These are phyloP conservation scores for Epichloe sylvatica DNA, from an alignment of 2,329 filamentous ascomycete genomes.

Conservation along the genomic window DNA sequence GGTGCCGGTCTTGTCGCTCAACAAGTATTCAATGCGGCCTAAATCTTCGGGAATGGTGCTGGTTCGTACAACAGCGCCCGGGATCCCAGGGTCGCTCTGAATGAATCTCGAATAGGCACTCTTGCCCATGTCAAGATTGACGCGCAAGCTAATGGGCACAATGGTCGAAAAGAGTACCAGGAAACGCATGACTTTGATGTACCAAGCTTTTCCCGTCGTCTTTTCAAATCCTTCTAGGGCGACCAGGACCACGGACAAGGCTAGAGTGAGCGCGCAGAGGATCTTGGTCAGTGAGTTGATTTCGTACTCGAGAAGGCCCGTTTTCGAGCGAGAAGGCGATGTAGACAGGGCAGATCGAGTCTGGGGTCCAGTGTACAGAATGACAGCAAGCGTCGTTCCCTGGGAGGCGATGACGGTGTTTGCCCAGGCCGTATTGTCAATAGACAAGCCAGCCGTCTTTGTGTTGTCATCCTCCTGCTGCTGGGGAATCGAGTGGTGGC, in stretches of 20 bases:
- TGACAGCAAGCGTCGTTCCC: slow-evolving; percentile 72
- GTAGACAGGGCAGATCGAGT: slow-evolving; percentile 91
- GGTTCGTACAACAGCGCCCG: slow-evolving; percentile 83
- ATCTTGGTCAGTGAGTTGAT: slow-evolving; percentile 98
- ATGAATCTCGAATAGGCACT: slow-evolving; percentile 94
- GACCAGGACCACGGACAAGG: slow-evolving; percentile 76
- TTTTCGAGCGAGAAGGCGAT: slow-evolving; percentile 82
- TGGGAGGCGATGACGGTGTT: slow-evolving; percentile 95
- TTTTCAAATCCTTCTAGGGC: slow-evolving; percentile 69
- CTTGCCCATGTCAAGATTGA: slow-evolving; percentile 95
- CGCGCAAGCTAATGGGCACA: slow-evolving; percentile 88
- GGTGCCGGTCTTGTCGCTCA: slow-evolving; percentile 97
- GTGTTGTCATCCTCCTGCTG: slow-evolving; percentile 21
- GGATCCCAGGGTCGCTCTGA: slow-evolving; percentile 77
- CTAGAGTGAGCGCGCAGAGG: slow-evolving; percentile 73
- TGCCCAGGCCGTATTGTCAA: slow-evolving; percentile 97
- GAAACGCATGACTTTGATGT: slow-evolving; percentile 96
- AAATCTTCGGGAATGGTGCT: slow-evolving; percentile 96
- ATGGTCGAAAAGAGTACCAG: slow-evolving; percentile 98
- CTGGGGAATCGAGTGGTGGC: slow-evolving; percentile 21
- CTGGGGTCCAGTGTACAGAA: slow-evolving; percentile 89
- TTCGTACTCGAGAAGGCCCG: slow-evolving; percentile 82
- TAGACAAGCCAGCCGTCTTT: slow-evolving; percentile 62
- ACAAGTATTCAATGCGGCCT: slow-evolving; percentile 85
- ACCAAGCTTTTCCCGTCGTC: slow-evolving; percentile 61